Conservation (phyloP, 306 rosid species). For the Acmispon strigosus region DNA sequence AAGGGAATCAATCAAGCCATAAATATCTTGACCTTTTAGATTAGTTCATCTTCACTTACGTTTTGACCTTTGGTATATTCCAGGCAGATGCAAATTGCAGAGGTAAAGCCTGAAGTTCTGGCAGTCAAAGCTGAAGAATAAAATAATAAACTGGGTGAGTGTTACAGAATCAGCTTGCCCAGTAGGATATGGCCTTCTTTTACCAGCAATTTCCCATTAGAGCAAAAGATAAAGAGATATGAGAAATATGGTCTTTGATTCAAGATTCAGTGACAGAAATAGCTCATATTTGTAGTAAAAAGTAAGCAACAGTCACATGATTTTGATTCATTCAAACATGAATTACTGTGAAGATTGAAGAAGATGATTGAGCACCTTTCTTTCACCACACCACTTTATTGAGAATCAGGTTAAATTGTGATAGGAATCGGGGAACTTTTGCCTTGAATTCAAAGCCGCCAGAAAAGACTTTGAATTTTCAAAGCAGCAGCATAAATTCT, state of each 20-base stretch:
- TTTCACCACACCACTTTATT: background rate
- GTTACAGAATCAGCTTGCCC: background rate
- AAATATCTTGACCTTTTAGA: background rate
- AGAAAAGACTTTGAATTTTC: background rate
- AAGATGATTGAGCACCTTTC: background rate
- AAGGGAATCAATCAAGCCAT: background rate
- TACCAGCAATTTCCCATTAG: background rate
- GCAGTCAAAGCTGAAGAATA: constrained; percentile 10
- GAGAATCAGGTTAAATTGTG: constrained; percentile 12
- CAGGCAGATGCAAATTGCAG: background rate
- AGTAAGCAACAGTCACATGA: background rate
- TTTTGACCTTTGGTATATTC: constrained; percentile 6
- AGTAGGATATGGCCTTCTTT: background rate
- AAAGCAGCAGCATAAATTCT: background rate
- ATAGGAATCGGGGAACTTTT: background rate
- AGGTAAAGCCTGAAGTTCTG: background rate
- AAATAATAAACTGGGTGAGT: background rate
- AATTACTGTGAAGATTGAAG: background rate
- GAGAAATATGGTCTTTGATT: background rate
- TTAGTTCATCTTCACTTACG: background rate
- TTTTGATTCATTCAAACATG: background rate
- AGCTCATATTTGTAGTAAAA: constrained; percentile 6
- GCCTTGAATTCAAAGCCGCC: constrained; percentile 3
- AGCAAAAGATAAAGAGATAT: background rate
- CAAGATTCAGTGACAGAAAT: background rate